Conservation (phyloP, 331 rosid species). For the Prunus yedoensis region DNA sequence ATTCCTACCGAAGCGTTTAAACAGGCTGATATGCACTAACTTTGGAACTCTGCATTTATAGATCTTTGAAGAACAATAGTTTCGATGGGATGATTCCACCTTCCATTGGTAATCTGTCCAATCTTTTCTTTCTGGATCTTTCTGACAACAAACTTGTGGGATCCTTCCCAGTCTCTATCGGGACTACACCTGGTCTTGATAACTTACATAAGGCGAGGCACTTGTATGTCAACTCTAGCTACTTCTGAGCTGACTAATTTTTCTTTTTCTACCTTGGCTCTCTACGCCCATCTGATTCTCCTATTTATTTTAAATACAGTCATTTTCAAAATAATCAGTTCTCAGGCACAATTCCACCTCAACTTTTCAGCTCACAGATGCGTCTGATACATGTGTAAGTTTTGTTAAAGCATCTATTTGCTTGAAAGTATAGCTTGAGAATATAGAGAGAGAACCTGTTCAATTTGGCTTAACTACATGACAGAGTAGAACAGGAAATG, state of each 20-base stretch:
- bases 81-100: no score
- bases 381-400: conserved; percentile 63
- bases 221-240: conserved; percentile 53
- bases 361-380: conserved; percentile 63
- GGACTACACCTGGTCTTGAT: conserved; percentile 35
- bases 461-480: background rate
- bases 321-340: conserved; percentile 67
- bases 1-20: no score
- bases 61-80: no score
- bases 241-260: background rate
- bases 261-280: background rate
- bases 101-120: no score
- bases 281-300: conserved; percentile 16
- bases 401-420: background rate
- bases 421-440: background rate
- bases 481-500: background rate
- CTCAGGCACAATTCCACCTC: conserved; percentile 45
- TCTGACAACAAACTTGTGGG: no score
- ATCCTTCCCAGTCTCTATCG: no score
- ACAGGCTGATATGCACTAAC: no score
- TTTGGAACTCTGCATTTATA: no score
- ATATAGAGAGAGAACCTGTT: background rate
- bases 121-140: no score
- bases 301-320: conserved; percentile 34
- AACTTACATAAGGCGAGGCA: conserved; percentile 47